Base-by-base conservation (phyloP, 164 flowering plant species). In the Vitis rotundifolia region DNA sequence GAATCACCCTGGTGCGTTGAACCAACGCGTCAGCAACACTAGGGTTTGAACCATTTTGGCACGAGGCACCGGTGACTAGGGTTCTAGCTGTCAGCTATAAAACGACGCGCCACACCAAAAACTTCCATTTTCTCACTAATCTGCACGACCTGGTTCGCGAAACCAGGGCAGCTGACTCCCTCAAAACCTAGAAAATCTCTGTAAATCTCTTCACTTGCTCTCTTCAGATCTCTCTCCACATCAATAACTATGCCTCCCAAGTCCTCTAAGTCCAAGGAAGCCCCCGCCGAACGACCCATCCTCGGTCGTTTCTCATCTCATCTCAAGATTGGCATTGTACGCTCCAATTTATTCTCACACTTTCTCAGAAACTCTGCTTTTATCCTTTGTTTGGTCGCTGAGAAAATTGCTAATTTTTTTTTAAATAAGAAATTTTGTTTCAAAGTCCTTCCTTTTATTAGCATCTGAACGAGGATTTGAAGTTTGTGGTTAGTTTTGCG, bases 271-370 rank as follows among this genome's bases (percentile, higher is more conserved):
- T 80, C 91, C 1, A 94, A 94, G 86, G 97, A 94, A 64, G 92
- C 84, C 0, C 90, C 94, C 1, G 88, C 81, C 2, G 98, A 94
- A 82, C 79, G 93, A 22, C 94, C 97, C 8, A 91, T 94, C 66
- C 86, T 94, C 22, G 98, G 98, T 19, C 90, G 98, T 3, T 94
- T 94, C 83, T 94, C 98, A 1, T 94, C 98, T 76, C 97, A 94
- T 66, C 90, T 94, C 79, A 94, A 94, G 82, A 93, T 93, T 29
- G 98, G 98, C 68, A 93, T 93, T 44, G 97, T 93, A 84, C 70
- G 84, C 47, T 68, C 57, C 56, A 22, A 22, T 22, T 37, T 5
- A 48, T 14, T 12, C 61, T 19, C 47, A 58, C 8, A 29, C 49
- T 37, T 11, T 9, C 55, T 49, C 13, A n/a, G 12, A n/a, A 4